Evolutionary conservation across 495 filamentous ascomycete species (phyloP), one percentile per base, ranked within the genome.

Genomic region (Oleoguttula mirabilis): DNA sequence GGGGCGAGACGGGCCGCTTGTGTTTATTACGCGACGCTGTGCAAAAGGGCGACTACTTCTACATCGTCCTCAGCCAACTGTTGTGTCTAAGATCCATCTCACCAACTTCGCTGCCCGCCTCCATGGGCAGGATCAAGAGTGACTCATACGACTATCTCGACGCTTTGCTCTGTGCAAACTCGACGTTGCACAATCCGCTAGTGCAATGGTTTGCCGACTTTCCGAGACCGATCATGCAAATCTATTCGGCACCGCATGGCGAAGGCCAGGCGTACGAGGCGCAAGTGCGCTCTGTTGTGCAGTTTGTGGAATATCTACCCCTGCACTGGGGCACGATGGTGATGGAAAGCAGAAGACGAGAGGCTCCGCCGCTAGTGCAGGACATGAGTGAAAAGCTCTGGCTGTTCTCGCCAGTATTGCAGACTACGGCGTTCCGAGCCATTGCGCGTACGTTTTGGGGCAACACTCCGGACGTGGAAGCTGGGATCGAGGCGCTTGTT

Each of bases 11-110:
- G 6, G 43, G 43, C 11, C 28, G 55, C 2, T 20, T 57, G 7
- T 19, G 28, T 3, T 17, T 57, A 10, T 30, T 58, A 3, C 32
- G 21, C 12, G 23, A 56, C 2, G 55, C 55, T 7, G 31, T 39
- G 2, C 12, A 16, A 6, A 21, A 31, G 16, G 17, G 24, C 15
- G 55, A 58, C 37, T 35, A 10, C 2, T 47, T 54, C 30, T 54
- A 54, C 38, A 19, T 58, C 14, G 34, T 45, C 3, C 32, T 56
- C 17, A 54, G 45, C 32, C 53, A 58, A 39, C 19, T 54, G 22
- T 22, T 32, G 15, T 52, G 50, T 41, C 5, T 50, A 19, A 3
- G 24, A 7, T 17, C 34, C 20, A 20, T 16, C 1, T 15, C 33
- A 14, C 30, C 24, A 15, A 8, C 14, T 10, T 32, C 33, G 10